Conservation (phyloP, 1,139 yeast species). For the Pichia sp. region DNA sequence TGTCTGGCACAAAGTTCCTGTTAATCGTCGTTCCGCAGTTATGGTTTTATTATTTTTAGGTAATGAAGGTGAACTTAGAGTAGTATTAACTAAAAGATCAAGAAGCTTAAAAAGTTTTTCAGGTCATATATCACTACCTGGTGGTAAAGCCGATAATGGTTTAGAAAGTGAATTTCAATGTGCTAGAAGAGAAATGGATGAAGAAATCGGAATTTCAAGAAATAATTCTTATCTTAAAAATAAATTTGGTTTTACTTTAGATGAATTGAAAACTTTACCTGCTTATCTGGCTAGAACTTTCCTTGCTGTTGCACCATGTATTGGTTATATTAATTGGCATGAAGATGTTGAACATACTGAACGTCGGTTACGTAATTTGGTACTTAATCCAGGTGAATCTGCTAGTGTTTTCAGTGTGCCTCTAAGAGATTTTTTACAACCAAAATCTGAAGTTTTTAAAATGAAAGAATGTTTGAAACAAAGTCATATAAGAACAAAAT, state of each 20-base stretch:
- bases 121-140: conserved; percentile 87
- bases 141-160: conserved; percentile 72
- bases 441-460: conserved; percentile 34
- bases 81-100: conserved; percentile 71
- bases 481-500: conserved; percentile 37
- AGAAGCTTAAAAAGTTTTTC: conserved; percentile 64
- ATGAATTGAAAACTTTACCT: conserved; percentile 58
- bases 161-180: conserved; percentile 64
- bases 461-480: conserved; percentile 43
- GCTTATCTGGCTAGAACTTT: conserved; percentile 74
- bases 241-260: conserved; percentile 49
- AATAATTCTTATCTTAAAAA: conserved; percentile 39
- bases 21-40: conserved; percentile 68
- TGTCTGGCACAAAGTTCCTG: conserved; percentile 56
- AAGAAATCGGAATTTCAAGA: conserved; percentile 72
- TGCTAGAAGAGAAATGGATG: conserved; percentile 76
- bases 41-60: conserved; percentile 68
- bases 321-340: conserved; percentile 52
- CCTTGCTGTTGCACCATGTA: conserved; percentile 75
- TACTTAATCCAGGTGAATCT: conserved; percentile 66
- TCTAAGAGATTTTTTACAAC: conserved; percentile 46
- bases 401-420: conserved; percentile 67
- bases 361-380: conserved; percentile 29
- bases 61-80: conserved; percentile 64
- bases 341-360: conserved; percentile 23